Evolutionary conservation across 192 early-diverging fungal species (phyloP).

Genomic region (Lobosporangium transversale): DNA sequence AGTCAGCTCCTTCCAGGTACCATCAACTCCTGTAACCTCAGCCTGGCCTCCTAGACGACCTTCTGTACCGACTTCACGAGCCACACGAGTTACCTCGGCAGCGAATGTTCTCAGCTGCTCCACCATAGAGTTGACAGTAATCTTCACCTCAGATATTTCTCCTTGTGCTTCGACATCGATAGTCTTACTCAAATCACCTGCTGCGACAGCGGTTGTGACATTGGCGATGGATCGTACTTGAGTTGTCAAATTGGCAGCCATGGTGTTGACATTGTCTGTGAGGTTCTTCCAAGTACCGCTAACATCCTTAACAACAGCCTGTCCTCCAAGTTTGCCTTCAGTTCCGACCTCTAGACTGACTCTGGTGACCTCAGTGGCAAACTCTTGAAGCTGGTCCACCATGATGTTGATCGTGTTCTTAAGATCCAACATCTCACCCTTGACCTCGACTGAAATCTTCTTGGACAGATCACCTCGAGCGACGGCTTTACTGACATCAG

Average conservation of each 20-base stretch:
- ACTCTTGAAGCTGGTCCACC: slow-evolving; percentile 73
- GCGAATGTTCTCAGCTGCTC: slow-evolving; percentile 72
- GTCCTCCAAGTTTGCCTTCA: slow-evolving; percentile 53
- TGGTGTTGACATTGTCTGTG: slow-evolving; percentile 79
- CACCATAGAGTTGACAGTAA: slow-evolving; percentile 74
- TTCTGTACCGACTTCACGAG: slow-evolving; percentile 71
- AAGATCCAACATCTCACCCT: slow-evolving; percentile 67
- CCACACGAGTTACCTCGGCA: slow-evolving; percentile 70
- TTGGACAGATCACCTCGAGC: slow-evolving; percentile 65
- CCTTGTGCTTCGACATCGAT: slow-evolving; percentile 66
- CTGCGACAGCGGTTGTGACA: slow-evolving; percentile 76
- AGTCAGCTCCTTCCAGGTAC: slow-evolving; percentile 74
- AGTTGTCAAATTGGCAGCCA: slow-evolving; percentile 73
- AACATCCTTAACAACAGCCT: slow-evolving; percentile 68
- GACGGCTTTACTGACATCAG: slow-evolving; percentile 68
- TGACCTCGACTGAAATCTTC: slow-evolving; percentile 59
- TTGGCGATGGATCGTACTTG: slow-evolving; percentile 75
- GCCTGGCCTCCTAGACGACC: slow-evolving; percentile 67
- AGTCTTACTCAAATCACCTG: slow-evolving; percentile 71
- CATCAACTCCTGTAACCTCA: slow-evolving; percentile 63
- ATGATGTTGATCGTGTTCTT: slow-evolving; percentile 72
- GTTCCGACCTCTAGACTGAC: neutral
- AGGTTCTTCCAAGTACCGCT: slow-evolving; percentile 78
- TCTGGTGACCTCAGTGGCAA: slow-evolving; percentile 70
- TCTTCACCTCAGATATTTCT: slow-evolving; percentile 71